phyloP scores from a whole-genome alignment of 768 basidiomycete genomes.

The Boletus pseudo-olivaceus region DNA sequence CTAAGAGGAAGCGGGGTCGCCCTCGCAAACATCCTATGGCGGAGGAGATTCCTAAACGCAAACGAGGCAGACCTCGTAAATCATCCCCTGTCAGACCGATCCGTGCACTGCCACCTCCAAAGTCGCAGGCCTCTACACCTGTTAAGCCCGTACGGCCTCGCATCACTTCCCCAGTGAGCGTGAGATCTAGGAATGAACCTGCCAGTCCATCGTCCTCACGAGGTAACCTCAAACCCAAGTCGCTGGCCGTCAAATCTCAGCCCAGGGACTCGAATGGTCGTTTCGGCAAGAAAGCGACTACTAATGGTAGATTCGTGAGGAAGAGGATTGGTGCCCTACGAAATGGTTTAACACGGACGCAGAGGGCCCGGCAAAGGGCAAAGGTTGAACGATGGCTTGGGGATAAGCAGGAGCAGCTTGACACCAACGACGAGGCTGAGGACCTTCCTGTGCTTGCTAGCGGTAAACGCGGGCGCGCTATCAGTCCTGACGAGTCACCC shows the following conservation, averaged over 20 bases:
- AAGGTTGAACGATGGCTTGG: slow-evolving; percentile 40
- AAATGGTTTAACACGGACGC: slow-evolving; percentile 34
- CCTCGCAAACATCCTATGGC: slow-evolving; percentile 34
- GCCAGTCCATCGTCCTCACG: slow-evolving; percentile 25
- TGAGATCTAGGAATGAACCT: slow-evolving; percentile 22
- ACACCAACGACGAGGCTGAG: slow-evolving; percentile 11
- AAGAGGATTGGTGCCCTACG: slow-evolving; percentile 27
- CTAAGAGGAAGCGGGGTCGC: slow-evolving; percentile 33
- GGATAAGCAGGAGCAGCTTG: slow-evolving; percentile 20
- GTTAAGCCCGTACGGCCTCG: slow-evolving; percentile 10
- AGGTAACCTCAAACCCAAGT: slow-evolving; percentile 36
- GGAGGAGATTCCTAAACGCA: slow-evolving; percentile 32
- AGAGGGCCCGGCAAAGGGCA: slow-evolving; percentile 40
- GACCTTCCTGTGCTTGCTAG: slow-evolving; percentile 10
- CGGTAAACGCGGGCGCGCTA: slow-evolving; percentile 24
- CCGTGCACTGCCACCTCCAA: slow-evolving; percentile 9
- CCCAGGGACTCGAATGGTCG: slow-evolving; percentile 63
- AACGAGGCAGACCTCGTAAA: slow-evolving; percentile 35
- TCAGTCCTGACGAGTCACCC: slow-evolving; percentile 22
- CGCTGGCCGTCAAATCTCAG: slow-evolving; percentile 46
- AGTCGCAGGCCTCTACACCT: slow-evolving; percentile 9
- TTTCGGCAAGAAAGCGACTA: slow-evolving; percentile 60
- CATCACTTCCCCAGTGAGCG: slow-evolving; percentile 17
- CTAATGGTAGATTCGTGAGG: slow-evolving; percentile 42
- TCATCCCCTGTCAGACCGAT: slow-evolving; percentile 17